A percentile compares a stretch with the other conserved stretches of the same genome.
phyloP scores from a whole-genome alignment of 129 eudicot genomes.

The Tagetes patula region DNA sequence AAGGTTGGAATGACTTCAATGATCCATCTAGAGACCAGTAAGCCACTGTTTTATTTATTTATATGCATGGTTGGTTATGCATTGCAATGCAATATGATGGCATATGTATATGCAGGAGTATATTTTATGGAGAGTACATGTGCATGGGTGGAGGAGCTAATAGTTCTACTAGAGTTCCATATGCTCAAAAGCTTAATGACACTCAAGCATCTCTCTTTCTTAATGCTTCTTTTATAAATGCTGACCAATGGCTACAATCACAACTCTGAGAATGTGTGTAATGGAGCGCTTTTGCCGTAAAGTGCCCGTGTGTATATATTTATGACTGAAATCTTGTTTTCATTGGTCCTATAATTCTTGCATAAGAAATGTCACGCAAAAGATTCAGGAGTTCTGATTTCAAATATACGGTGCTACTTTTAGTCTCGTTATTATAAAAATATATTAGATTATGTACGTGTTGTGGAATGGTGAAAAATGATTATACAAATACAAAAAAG shows the following conservation, averaged over 20 bases:
- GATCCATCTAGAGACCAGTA: conserved; percentile 85
- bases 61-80: not conserved
- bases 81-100: too few relatives aligned
- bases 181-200: conserved; percentile 73
- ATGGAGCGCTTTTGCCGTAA: too few relatives aligned
- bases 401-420: too few relatives aligned
- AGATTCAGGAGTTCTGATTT: too few relatives aligned
- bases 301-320: too few relatives aligned
- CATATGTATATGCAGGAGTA: conserved; percentile 62
- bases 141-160: conserved; percentile 82
- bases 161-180: conserved; percentile 54
- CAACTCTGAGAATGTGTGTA: not conserved
- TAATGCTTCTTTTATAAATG: conserved; percentile 63
- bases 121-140: conserved; percentile 87
- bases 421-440: too few relatives aligned
- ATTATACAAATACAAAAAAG: too few relatives aligned
- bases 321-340: too few relatives aligned
- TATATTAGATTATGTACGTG: too few relatives aligned
- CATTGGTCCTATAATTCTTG: too few relatives aligned
- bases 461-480: too few relatives aligned
- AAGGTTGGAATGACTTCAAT: conserved; percentile 94
- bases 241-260: conserved; percentile 70
- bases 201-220: conserved; percentile 73
- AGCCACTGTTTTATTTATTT: not conserved
- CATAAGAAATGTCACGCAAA: too few relatives aligned